Conservation (phyloP, 1,284 basidiomycete species). For the Moesziomyces aphidis region DNA sequence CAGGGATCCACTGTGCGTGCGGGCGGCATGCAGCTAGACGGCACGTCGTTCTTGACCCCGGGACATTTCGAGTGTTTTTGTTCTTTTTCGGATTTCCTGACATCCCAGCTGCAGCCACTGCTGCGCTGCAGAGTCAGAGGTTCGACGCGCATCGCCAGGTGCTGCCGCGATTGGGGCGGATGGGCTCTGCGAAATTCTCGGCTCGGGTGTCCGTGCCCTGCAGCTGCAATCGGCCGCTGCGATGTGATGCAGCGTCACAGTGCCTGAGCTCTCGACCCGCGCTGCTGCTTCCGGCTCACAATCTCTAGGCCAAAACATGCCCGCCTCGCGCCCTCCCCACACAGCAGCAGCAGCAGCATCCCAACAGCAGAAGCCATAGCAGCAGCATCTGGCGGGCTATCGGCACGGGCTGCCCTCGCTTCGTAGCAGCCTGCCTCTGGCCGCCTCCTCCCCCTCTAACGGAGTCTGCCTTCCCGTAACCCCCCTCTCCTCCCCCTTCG, state of each 20-base stretch:
- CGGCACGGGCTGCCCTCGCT: too few relatives aligned
- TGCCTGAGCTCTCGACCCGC: slow-evolving; percentile 4
- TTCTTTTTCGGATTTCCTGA: too few relatives aligned
- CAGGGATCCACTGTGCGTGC: slow-evolving; percentile 10
- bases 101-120: not conserved
- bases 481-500: not conserved
- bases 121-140: not conserved
- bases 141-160: too few relatives aligned
- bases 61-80: too few relatives aligned
- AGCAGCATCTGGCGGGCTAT: too few relatives aligned
- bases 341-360: too few relatives aligned
- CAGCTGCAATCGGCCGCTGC: not conserved
- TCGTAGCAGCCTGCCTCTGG: too few relatives aligned
- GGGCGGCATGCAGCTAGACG: not conserved
- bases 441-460: too few relatives aligned
- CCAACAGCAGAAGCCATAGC: too few relatives aligned
- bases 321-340: too few relatives aligned
- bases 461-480: too few relatives aligned
- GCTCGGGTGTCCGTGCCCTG: not conserved
- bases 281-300: not conserved
- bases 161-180: not conserved
- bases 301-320: not conserved
- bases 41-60: not conserved
- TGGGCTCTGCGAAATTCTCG: not conserved
- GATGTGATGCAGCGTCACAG: slow-evolving; percentile 25